Evolutionary conservation across 495 filamentous ascomycete genomes (phyloP), one percentile per base, ranked within the genome.

Genomic region (Aspergillus saccharolyticus): DNA sequence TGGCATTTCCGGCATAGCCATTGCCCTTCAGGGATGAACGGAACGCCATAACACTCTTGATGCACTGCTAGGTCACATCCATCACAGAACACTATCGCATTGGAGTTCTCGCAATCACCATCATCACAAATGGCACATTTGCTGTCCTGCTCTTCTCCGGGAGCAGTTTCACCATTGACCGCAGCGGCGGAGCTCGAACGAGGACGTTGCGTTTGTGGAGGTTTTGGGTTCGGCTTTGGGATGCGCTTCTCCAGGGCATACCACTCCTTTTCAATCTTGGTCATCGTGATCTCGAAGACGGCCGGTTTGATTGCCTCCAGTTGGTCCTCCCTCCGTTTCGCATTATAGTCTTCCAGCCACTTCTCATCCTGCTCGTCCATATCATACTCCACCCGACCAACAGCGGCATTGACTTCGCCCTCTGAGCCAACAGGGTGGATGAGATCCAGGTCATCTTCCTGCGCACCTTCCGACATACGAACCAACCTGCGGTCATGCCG

Each of bases 331-430:
- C 85, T 86, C 39, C 95, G 83, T 56, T 87, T 84, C 7, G 74
- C 72, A 65, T 99, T 99, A 61, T 90, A 83, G 44, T 83, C 82
- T 55, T 95, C 88, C 21, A 99, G 77, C 94, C 95, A 97, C 73
- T 91, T 89, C 53, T 95, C 91, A 68, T 99, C 94, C 66, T 99
- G 94, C 71, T 97, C 94, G 66, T 99, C 94, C 94, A 99, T 97
- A 63, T 99, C 94, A 64, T 99, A 99, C 63, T 99, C 94, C 43
- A 97, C 94, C 30, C 90, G 83, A 42, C 90, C 89, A 24, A 89
- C 81, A 3, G 76, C 73, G 7, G 74, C 66, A 60, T 82, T 82
- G 5, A 74, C 66, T 28, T 91, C 87, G 10, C 81, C 84, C 28
- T 93, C 89, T 15, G 70, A 73, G 39, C 78, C 83, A 0, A 78